These are phyloP conservation scores for Mycena sp. DNA, from an alignment of 1,284 basidiomycete species.

Conservation along the genomic window DNA sequence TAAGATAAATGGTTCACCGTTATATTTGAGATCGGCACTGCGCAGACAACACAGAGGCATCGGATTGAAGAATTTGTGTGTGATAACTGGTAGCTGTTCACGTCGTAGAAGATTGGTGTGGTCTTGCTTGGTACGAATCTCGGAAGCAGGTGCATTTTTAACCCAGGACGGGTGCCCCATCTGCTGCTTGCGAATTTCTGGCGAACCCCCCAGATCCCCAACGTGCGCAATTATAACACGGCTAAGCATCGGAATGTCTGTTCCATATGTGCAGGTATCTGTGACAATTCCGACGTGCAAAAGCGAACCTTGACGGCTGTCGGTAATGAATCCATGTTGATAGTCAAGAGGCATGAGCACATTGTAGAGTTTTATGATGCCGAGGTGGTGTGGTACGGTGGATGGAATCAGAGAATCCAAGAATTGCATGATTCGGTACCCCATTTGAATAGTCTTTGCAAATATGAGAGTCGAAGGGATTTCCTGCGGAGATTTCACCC, in stretches of 20 bases:
- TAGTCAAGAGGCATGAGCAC: constrained; percentile 12
- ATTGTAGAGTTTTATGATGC: constrained; percentile 27
- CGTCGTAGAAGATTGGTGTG: not conserved
- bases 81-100: not conserved
- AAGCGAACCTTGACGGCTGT: not conserved
- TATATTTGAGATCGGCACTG: constrained; percentile 3
- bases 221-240: constrained; percentile 6
- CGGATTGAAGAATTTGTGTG: not conserved
- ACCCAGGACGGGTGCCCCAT: constrained; percentile 2
- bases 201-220: no score
- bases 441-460: constrained; percentile 17
- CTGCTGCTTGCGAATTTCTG: no score
- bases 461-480: constrained; percentile 25
- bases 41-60: not conserved
- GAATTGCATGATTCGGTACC: constrained; percentile 21
- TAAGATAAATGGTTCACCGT: constrained; percentile 5
- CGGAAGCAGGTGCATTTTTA: not conserved
- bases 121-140: not conserved
- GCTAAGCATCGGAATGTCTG: constrained; percentile 1
- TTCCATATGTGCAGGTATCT: constrained; percentile 14
- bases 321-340: constrained; percentile 3
- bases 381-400: constrained; percentile 8
- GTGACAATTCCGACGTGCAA: constrained; percentile 12
- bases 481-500: not conserved
- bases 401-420: constrained; percentile 27